Percentiles rank a stretch among this genome's conserved stretches.
Evolutionary conservation across 768 basidiomycete genomes (phyloP).

Genomic region (Russula abietina): DNA sequence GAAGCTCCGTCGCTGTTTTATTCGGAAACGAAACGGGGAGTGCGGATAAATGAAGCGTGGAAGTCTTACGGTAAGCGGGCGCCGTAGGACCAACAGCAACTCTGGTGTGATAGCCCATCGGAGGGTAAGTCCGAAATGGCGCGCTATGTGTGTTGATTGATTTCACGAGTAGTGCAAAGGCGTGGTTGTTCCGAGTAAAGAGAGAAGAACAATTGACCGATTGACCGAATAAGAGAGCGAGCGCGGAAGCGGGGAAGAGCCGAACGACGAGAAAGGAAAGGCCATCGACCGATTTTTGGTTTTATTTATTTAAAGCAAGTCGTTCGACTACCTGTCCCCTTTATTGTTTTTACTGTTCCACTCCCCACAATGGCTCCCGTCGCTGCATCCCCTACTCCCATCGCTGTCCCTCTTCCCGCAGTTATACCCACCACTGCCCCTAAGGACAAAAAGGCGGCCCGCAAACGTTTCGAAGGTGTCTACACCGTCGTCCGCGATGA

Average conservation of each 20-base stretch:
- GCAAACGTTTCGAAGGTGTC: constrained; percentile 63
- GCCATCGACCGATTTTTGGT: background rate
- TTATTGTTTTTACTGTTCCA: background rate
- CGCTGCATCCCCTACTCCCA: constrained; percentile 7
- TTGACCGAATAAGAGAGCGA: background rate
- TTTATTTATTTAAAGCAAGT: background rate
- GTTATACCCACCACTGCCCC: background rate
- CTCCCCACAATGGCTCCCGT: constrained; percentile 15
- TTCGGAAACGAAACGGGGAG: background rate
- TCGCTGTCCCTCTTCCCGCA: background rate
- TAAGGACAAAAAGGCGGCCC: constrained; percentile 28
- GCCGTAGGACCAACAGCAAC: background rate
- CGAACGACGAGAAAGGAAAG: background rate
- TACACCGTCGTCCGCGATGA: constrained; percentile 72
- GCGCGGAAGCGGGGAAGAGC: background rate
- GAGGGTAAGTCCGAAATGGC: background rate
- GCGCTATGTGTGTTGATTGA: background rate
- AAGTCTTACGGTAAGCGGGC: background rate
- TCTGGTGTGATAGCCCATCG: background rate
- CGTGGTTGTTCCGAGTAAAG: background rate
- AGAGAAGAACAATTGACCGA: background rate
- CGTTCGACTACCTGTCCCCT: background rate
- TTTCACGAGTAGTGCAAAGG: too few relatives aligned
- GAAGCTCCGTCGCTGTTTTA: background rate
- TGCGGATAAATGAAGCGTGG: background rate